phyloP scores from a whole-genome alignment of 176 grass and related monocot genomes.

The Rhipidocladum racemiflorum region DNA sequence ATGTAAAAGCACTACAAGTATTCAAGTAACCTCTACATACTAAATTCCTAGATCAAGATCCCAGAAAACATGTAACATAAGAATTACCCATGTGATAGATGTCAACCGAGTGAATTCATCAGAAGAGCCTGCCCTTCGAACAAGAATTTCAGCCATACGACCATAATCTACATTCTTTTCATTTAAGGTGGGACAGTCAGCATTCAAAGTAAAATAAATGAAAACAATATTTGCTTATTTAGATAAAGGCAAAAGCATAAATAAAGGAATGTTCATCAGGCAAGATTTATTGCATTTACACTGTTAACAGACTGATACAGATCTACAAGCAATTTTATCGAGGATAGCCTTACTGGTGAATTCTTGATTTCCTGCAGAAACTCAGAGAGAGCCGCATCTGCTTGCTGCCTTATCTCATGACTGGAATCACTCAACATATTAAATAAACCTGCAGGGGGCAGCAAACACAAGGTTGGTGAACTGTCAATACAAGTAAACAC shows the following conservation, averaged over 20 bases:
- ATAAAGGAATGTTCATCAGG: neutral
- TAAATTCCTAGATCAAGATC: conserved; percentile 12
- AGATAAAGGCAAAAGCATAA: conserved; percentile 14
- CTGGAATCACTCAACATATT: conserved; percentile 98
- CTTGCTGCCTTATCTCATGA: conserved; percentile 97
- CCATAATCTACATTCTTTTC: conserved; percentile 98
- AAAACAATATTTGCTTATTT: neutral
- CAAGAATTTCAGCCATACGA: conserved; percentile 99
- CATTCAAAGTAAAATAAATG: conserved; percentile 11
- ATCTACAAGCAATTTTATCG: neutral
- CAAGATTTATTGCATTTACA: conserved; percentile 15
- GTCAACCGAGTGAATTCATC: conserved; percentile 99
- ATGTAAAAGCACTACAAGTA: conserved; percentile 39
- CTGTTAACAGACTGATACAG: conserved; percentile 4
- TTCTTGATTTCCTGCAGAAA: conserved; percentile 99
- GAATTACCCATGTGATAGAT: conserved; percentile 94
- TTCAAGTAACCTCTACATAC: conserved; percentile 1
- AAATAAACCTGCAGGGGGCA: conserved; percentile 70
- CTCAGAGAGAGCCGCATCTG: conserved; percentile 95
- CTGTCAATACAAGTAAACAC: conserved; percentile 18
- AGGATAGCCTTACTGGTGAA: conserved; percentile 80
- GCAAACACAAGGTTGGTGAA: conserved; percentile 20
- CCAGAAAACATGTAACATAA: conserved; percentile 16
- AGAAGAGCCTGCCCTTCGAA: conserved; percentile 74
- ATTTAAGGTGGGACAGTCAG: conserved; percentile 30